Evolutionary conservation across 73 alveolate species (phyloP).

Genomic region (Paramecium pentaurelia): DNA sequence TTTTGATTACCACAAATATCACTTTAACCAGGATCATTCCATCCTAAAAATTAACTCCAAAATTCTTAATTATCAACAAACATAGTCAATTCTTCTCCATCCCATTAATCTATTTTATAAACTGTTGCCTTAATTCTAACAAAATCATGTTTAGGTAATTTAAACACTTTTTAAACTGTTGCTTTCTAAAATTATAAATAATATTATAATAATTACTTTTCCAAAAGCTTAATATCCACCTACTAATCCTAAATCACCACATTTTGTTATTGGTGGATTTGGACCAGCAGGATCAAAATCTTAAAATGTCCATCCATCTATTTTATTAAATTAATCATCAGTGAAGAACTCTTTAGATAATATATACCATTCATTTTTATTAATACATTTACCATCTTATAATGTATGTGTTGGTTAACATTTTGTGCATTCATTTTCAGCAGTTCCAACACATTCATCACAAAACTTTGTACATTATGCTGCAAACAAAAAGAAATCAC

Average conservation of each 20-base stretch:
- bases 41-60: not conserved
- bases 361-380: slow-evolving; percentile 24
- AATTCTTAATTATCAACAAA: slow-evolving; percentile 1
- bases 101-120: slow-evolving; percentile 30
- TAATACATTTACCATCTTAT: slow-evolving; percentile 41
- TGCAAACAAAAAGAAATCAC: slow-evolving; percentile 38
- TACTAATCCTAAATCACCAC: slow-evolving; percentile 19
- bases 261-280: slow-evolving; percentile 5
- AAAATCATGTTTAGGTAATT: not conserved
- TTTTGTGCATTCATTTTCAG: slow-evolving; percentile 21
- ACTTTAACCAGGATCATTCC: slow-evolving; percentile 42
- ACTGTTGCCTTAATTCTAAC: not conserved
- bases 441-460: slow-evolving; percentile 18
- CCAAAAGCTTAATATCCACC: slow-evolving; percentile 23
- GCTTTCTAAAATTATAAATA: not conserved
- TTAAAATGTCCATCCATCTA: not conserved
- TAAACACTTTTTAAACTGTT: not conserved
- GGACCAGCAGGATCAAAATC: not conserved
- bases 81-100: slow-evolving; percentile 36
- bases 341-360: not conserved
- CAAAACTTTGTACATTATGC: slow-evolving; percentile 40
- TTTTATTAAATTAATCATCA: not conserved
- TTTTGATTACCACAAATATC: not conserved
- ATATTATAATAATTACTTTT: not conserved
- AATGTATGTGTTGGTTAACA: not conserved